phyloP scores from a whole-genome alignment of 139 green algal genomes.

The Tetradesmus lagerheimii region DNA sequence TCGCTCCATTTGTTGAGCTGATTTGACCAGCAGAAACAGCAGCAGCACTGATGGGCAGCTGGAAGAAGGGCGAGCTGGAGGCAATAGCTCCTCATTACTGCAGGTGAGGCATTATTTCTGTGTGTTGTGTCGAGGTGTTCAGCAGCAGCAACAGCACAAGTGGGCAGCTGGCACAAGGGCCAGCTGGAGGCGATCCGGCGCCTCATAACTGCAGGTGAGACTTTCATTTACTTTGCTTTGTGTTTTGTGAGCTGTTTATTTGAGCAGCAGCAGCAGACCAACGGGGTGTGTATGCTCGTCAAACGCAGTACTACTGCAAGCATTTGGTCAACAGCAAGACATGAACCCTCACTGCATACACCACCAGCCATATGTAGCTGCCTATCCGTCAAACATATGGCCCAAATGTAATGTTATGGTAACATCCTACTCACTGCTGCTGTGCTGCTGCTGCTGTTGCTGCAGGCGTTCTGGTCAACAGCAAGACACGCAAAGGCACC shows the following conservation, averaged over 20 bases:
- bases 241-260: too few species aligned
- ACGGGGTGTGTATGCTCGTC: too few species aligned
- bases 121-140: too few species aligned
- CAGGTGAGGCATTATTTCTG: constrained; percentile 54
- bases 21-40: not conserved
- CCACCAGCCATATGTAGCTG: too few species aligned
- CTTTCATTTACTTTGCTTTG: too few species aligned
- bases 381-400: too few species aligned
- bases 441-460: not conserved
- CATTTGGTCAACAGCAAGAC: too few species aligned
- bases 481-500: constrained; percentile 77
- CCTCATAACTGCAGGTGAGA: constrained; percentile 72
- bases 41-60: constrained; percentile 70
- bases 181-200: constrained; percentile 58
- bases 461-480: constrained; percentile 62
- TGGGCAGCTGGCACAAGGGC: constrained; percentile 76
- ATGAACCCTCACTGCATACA: too few species aligned
- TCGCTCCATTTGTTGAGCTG: not conserved
- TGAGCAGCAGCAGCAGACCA: too few species aligned
- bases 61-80: constrained; percentile 72
- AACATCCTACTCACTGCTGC: too few species aligned
- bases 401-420: too few species aligned
- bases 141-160: constrained; percentile 57
- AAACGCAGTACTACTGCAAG: too few species aligned
- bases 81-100: constrained; percentile 63